Conservation (phyloP, 805 yeast species). For the Metschnikowia noctiluminum region DNA sequence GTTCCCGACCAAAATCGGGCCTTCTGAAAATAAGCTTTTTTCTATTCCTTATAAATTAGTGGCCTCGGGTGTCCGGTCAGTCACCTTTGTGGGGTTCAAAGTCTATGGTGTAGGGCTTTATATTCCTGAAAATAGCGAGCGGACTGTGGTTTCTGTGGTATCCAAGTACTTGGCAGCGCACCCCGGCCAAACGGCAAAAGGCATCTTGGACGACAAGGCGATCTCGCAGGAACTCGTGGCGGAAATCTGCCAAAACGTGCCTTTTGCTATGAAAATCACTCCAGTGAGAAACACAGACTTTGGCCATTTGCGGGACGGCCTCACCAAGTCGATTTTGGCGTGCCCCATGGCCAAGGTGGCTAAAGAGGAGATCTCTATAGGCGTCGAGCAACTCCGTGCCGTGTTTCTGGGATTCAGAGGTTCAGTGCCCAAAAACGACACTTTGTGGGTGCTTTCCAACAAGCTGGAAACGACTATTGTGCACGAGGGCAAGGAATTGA, state of each 20-base stretch:
- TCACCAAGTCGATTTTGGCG: constrained; percentile 74
- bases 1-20: constrained; percentile 31
- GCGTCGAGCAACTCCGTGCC: constrained; percentile 62
- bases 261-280: constrained; percentile 69
- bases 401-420: constrained; percentile 60
- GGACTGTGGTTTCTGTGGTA: constrained; percentile 9
- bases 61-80: constrained; percentile 81
- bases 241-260: constrained; percentile 54
- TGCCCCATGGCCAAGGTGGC: constrained; percentile 53
- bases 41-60: constrained; percentile 49
- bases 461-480: constrained; percentile 6
- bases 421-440: constrained; percentile 72
- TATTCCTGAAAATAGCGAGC: constrained; percentile 57
- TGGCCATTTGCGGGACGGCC: constrained; percentile 84
- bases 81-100: constrained; percentile 75
- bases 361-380: constrained; percentile 45
- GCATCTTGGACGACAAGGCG: constrained; percentile 45
- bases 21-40: constrained; percentile 17
- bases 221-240: constrained; percentile 53
- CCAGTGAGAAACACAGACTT: constrained; percentile 92
- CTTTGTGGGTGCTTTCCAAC: constrained; percentile 48
- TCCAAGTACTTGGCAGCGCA: constrained; percentile 5
- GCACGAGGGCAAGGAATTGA: constrained; percentile 14
- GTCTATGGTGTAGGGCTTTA: constrained; percentile 89
- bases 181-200: constrained; percentile 4